These are phyloP conservation scores for Alternaria ethzedia DNA, from an alignment of 2,329 filamentous ascomycete species.

Conservation along the genomic window DNA sequence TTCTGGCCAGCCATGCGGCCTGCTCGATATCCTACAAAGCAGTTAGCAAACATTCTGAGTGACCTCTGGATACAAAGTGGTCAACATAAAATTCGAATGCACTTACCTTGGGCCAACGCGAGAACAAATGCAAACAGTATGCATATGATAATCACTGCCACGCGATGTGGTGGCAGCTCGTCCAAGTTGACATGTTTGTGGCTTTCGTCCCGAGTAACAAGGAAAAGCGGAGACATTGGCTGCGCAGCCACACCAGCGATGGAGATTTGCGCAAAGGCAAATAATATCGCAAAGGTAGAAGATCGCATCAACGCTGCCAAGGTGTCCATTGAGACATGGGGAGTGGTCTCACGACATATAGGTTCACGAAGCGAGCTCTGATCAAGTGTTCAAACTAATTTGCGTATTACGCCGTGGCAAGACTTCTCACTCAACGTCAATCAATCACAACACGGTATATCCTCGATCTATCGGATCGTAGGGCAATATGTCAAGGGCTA, in stretches of 20 bases:
- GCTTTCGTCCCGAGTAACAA: neutral
- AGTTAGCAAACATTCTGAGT: neutral
- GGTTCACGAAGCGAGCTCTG: neutral
- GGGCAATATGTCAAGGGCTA: neutral
- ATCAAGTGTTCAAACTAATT: neutral
- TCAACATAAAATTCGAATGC: neutral
- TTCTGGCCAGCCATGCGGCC: constrained; percentile 22
- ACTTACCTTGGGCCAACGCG: constrained; percentile 26
- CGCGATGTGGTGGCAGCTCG: constrained; percentile 13
- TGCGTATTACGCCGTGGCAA: neutral
- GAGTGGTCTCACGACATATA: neutral
- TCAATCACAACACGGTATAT: neutral
- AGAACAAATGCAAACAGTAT: constrained; percentile 21
- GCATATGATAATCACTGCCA: constrained; percentile 19
- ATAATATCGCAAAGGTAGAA: neutral
- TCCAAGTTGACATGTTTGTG: neutral
- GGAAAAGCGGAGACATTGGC: neutral
- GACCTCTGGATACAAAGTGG: neutral
- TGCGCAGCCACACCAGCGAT: neutral
- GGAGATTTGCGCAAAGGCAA: neutral
- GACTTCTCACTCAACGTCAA: neutral
- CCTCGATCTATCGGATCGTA: neutral
- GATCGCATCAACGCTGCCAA: neutral
- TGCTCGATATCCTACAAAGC: constrained; percentile 22
- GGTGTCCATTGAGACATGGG: neutral